A percentile compares a stretch with the other conserved stretches of the same genome.
phyloP scores from a whole-genome alignment of 2,329 filamentous ascomycete species.

The Helotiales sp. region DNA sequence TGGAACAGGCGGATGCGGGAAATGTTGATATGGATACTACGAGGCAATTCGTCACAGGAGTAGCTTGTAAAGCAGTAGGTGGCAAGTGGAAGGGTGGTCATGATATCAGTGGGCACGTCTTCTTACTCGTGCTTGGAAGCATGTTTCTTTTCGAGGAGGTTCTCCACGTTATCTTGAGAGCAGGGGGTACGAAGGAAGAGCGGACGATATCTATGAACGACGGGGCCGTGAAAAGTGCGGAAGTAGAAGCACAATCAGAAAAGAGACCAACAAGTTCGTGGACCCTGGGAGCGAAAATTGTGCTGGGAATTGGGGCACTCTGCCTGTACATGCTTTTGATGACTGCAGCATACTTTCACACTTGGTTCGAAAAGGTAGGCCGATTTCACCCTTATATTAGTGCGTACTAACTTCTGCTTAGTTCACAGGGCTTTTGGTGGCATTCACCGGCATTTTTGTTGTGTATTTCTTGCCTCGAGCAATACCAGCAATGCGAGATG shows the following conservation, averaged over 20 bases:
- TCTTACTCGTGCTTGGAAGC: conserved; percentile 85
- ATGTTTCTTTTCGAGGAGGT: conserved; percentile 83
- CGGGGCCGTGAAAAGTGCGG: conserved; percentile 66
- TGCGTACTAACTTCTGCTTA: conserved; percentile 34
- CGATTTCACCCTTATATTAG: not conserved
- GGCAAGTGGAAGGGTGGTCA: conserved; percentile 92
- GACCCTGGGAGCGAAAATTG: conserved; percentile 59
- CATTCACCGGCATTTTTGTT: conserved; percentile 52
- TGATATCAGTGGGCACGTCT: conserved; percentile 95
- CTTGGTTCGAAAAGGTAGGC: conserved; percentile 92
- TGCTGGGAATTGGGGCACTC: conserved; percentile 67
- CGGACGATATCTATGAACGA: conserved; percentile 69
- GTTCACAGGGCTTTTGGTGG: conserved; percentile 56
- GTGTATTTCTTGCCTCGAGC: conserved; percentile 57
- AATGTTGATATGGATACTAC: conserved; percentile 51
- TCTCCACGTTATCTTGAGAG: conserved; percentile 60
- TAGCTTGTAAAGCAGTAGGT: conserved; percentile 81
- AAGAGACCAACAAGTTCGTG: conserved; percentile 40
- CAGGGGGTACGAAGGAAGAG: conserved; percentile 59
- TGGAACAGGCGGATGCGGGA: conserved; percentile 54
- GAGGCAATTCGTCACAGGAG: conserved; percentile 67
- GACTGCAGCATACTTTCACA: conserved; percentile 98
- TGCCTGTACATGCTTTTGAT: conserved; percentile 97
- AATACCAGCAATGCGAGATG: conserved; percentile 48
- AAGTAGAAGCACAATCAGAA: conserved; percentile 49